Evolutionary conservation across 768 basidiomycete genomes (phyloP), one percentile per base, ranked within the genome.

Genomic region (Cystofilobasidium ferigula): DNA sequence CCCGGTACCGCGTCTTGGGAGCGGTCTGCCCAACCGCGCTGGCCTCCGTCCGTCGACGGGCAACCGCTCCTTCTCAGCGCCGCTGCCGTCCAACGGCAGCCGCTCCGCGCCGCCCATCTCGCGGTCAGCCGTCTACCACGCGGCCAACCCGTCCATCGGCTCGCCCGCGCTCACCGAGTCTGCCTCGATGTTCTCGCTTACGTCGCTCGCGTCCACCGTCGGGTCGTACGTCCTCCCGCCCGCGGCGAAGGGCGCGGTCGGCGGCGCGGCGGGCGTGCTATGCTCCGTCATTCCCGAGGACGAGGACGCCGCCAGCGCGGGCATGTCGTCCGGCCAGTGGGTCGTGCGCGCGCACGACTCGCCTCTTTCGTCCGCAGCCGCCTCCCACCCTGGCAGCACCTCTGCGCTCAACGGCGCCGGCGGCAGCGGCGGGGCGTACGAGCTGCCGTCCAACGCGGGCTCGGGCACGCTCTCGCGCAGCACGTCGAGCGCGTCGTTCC

Each of bases 131-230:
- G 35, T 30, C 47, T 67, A 59, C 36, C 45, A 67, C 61, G 36
- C 51, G 13, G 20, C 53, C 62, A 36, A 67, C 56, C 38, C 32
- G 12, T 57, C 60, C 6, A 34, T 62, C 43, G 43, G 38, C 34
- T 60, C 58, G 26, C 13, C 36, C 32, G 32, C 35, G 4, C 9
- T 45, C 24, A 36, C 32, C 34, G 62, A 45, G 26, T 48, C 65
- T 24, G 22, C 54, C n/a, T 68, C 67, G 13, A 56, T 61, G 2
- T 63, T 68, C 56, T 68, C 67, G 22, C 51, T 68, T 45, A 63
- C 67, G 26, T 58, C 53, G 26, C 47, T 68, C 1, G 43, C 67
- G 36, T 58, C 61, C 7, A 51, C 67, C n/a, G 16, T 68, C 43
- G 60, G 60, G 8, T 63, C 61, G 20, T 68, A 59, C 57, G 60